These are phyloP conservation scores for Silene latifolia DNA, from an alignment of 148 eudicot species.

Conservation along the genomic window DNA sequence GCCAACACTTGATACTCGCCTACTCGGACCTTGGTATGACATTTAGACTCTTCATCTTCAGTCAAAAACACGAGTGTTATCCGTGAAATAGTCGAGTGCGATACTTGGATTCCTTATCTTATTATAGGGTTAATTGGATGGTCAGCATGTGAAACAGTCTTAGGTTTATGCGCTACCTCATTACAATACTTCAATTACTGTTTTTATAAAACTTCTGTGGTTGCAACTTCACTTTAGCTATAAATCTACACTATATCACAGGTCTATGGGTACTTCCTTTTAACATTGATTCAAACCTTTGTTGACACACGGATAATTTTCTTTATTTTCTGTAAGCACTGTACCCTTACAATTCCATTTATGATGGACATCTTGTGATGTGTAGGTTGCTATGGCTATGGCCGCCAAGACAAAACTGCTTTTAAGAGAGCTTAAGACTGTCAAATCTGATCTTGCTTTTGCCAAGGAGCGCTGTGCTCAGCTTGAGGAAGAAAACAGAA, in stretches of 20 bases:
- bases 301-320: background rate
- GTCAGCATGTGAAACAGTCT: no score
- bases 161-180: no score
- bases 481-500: constrained; percentile 81
- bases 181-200: background rate
- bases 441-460: constrained; percentile 86
- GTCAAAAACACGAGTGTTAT: no score
- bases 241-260: background rate
- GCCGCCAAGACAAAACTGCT: constrained; percentile 88
- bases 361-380: constrained; percentile 16
- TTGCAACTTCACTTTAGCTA: background rate
- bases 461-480: constrained; percentile 86
- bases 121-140: background rate
- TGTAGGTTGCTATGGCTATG: constrained; percentile 86
- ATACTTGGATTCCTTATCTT: no score
- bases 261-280: background rate
- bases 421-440: constrained; percentile 80
- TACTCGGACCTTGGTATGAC: no score
- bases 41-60: no score
- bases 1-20: background rate
- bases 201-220: background rate
- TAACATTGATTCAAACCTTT: background rate
- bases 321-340: background rate
- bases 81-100: no score
- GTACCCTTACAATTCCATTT: background rate